Conservation (phyloP, 2,329 filamentous ascomycete species). For the Zymoseptoria ardabiliae region DNA sequence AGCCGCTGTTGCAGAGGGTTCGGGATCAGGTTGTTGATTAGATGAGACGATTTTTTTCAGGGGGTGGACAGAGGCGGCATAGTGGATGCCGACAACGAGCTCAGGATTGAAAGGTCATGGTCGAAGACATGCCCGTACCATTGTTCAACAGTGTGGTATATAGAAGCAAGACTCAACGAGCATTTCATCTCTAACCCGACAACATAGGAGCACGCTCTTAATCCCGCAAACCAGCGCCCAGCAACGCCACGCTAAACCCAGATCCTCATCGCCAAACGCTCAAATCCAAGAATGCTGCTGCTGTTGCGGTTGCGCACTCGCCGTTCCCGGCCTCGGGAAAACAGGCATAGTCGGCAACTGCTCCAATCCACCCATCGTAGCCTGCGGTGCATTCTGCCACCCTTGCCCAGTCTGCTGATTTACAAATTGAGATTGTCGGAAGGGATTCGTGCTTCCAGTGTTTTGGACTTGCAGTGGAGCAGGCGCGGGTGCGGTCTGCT, state of each 20-base stretch:
- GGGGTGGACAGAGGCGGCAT: too few species aligned
- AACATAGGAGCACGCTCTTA: background rate
- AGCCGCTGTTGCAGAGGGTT: slow-evolving; percentile 39
- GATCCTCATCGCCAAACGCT: background rate
- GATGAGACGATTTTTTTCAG: background rate
- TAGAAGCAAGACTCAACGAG: background rate
- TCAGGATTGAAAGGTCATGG: background rate
- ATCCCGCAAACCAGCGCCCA: background rate
- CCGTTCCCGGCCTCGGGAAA: slow-evolving; percentile 69
- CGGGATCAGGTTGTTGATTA: slow-evolving; percentile 33
- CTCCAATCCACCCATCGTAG: slow-evolving; percentile 74
- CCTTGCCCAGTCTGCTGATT: slow-evolving; percentile 81
- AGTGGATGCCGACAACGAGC: background rate
- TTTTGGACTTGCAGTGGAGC: slow-evolving; percentile 60
- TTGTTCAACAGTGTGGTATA: background rate
- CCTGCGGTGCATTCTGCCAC: slow-evolving; percentile 70
- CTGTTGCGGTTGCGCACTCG: slow-evolving; percentile 12
- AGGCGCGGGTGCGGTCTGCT: slow-evolving; percentile 33
- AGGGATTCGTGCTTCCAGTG: slow-evolving; percentile 89
- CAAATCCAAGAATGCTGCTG: slow-evolving; percentile 24
- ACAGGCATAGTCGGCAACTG: slow-evolving; percentile 71
- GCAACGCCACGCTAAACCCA: background rate
- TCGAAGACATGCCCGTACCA: background rate
- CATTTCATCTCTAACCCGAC: background rate
- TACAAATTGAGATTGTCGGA: slow-evolving; percentile 83